Base-by-base conservation (phyloP, 441 rosid genomes). In the Gossypium schwendimanii region DNA sequence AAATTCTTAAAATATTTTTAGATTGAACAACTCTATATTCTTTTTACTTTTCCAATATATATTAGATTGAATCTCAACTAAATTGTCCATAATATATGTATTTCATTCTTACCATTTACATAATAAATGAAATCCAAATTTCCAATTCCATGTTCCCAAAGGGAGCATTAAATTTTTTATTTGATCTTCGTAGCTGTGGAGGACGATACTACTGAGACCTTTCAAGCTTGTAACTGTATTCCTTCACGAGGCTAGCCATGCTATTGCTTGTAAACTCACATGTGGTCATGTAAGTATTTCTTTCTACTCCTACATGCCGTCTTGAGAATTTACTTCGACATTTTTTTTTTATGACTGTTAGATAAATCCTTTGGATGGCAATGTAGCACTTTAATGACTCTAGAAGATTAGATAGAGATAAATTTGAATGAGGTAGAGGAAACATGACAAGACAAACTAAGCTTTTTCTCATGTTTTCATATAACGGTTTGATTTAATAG, bases 181-280 rank as follows among this genome's bases (percentile, higher is more conserved):
- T 47, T 58, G 63, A 69, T 49, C 20, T 61, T 57, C 71, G 67
- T 69, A 81, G 86, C 81, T 81, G 12, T 78, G 86, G 84, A 80
- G 84, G 75, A 83, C 84, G 1, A 47, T 78, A 60, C 53, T 83
- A 20, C 75, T 83, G 47, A 83, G 59, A 66, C 86, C 86, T 49
- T 80, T 83, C 80, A 80, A 83, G 73, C 86, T 78, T 12, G 80
- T 83, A 12, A 80, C 86, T 10, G 84, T 83, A 72, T 80, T 83
- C 75, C 84, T 83, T 78, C 86, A 83, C 7, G 82, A 80, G 78
- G 78, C 83, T 0, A 83, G 86, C 80, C 86, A 83, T 53, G 86
- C 86, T 14, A 74, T 83, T 59, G 84, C 84, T 49, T 83, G 84
- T 77, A 83, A 78, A 68, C 84, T 83, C 41, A 83, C 86, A 14